Evolutionary conservation across 2,329 filamentous ascomycete species (phyloP).

Genomic region (Tolypocladium pustulatum): DNA sequence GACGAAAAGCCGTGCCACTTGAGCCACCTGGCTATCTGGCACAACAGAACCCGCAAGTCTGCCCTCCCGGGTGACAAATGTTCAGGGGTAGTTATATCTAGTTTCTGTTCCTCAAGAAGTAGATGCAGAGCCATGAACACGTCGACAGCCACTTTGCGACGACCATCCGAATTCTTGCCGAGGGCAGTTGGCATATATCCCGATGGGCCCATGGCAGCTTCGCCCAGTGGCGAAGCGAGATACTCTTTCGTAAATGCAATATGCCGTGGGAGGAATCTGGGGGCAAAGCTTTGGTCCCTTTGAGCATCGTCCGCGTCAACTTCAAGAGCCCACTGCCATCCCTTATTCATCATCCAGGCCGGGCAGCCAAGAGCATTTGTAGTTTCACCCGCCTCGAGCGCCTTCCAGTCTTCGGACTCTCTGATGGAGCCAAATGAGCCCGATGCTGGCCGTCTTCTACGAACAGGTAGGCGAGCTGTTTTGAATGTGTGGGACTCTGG

Average conservation of each 20-base stretch:
- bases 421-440: constrained; percentile 24
- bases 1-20: constrained; percentile 48
- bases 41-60: constrained; percentile 61
- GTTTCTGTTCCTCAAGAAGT: constrained; percentile 79
- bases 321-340: constrained; percentile 65
- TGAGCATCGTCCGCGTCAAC: constrained; percentile 29
- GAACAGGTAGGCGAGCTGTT: constrained; percentile 15
- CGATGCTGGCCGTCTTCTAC: constrained; percentile 21
- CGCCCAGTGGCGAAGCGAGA: constrained; percentile 46
- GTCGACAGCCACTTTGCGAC: constrained; percentile 52
- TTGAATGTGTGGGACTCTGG: constrained; percentile 14
- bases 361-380: constrained; percentile 39
- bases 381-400: constrained; percentile 34
- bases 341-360: constrained; percentile 47
- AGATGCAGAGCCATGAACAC: constrained; percentile 72
- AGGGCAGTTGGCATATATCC: constrained; percentile 58
- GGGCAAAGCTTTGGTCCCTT: constrained; percentile 11
- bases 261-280: constrained; percentile 38
- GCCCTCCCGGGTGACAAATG: constrained; percentile 30
- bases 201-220: constrained; percentile 36
- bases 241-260: constrained; percentile 56
- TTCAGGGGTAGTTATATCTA: constrained; percentile 49
- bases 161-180: constrained; percentile 40
- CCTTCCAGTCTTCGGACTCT: constrained; percentile 34
- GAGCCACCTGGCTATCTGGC: constrained; percentile 76